A percentile compares a stretch with the other conserved stretches of the same genome.
Conservation (phyloP, 2,329 filamentous ascomycete species). For the Cordyceps cicadae region DNA sequence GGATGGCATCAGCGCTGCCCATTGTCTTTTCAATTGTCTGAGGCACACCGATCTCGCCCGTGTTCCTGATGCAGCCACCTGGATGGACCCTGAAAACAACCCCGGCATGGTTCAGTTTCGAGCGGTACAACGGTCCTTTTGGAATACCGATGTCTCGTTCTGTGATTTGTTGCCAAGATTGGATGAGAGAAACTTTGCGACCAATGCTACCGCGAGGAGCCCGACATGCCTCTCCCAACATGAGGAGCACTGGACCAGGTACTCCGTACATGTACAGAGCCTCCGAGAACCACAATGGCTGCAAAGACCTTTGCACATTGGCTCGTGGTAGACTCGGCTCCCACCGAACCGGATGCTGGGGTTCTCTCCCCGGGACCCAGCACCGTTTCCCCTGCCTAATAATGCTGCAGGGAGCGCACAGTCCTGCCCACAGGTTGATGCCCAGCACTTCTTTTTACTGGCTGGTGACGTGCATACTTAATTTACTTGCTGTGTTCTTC, state of each 20-base stretch:
- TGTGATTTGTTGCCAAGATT: neutral
- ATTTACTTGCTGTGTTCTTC: constrained; percentile 1
- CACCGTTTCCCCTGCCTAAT: neutral
- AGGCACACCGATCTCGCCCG: neutral
- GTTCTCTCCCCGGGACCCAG: constrained; percentile 6
- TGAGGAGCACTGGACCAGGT: neutral
- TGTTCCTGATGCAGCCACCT: neutral
- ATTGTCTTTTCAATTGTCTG: neutral
- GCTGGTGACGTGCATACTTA: neutral
- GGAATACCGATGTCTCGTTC: neutral
- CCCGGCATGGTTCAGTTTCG: neutral
- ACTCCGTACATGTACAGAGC: neutral
- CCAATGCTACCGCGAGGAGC: neutral
- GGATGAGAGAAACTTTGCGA: neutral
- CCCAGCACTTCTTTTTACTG: neutral
- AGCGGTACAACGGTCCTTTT: neutral
- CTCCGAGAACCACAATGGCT: neutral
- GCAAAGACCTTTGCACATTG: neutral
- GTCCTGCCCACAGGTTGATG: neutral
- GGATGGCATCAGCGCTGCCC: neutral
- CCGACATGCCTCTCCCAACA: neutral
- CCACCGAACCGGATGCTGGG: constrained; percentile 8
- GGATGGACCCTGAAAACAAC: neutral
- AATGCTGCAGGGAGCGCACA: neutral
- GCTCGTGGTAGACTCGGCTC: constrained; percentile 4